phyloP scores from a whole-genome alignment of 139 green algal species.

The Coccomyxa sp. region DNA sequence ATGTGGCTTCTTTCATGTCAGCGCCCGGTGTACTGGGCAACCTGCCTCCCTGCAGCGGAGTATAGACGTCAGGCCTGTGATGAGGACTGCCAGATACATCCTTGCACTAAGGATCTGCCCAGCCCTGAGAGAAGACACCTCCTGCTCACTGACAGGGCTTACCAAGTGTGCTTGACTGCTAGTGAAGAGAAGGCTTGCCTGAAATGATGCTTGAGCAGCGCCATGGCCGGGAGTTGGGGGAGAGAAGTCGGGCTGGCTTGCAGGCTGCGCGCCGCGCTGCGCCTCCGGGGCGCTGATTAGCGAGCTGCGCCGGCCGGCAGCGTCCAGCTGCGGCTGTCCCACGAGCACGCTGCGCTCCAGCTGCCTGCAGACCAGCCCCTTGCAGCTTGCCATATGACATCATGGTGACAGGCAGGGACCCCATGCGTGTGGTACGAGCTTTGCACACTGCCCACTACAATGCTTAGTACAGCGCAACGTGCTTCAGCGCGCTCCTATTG shows the following conservation, averaged over 20 bases:
- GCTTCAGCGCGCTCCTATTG: neutral
- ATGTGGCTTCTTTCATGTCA: too few species aligned
- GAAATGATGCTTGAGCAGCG: too few species aligned
- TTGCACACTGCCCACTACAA: neutral
- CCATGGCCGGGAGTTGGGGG: too few species aligned
- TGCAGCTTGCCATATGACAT: too few species aligned
- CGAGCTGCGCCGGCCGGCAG: neutral
- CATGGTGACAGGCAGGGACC: neutral
- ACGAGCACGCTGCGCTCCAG: neutral
- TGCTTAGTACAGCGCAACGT: neutral
- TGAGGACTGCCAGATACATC: too few species aligned
- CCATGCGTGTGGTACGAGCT: neutral
- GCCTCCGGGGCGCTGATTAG: neutral
- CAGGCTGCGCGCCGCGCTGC: neutral
- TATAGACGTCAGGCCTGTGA: too few species aligned
- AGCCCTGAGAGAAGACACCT: too few species aligned
- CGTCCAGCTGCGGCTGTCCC: neutral
- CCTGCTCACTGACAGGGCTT: neutral
- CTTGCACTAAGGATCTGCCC: too few species aligned
- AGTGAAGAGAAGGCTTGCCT: neutral
- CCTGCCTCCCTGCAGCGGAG: too few species aligned
- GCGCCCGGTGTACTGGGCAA: too few species aligned
- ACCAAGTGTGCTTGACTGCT: neutral
- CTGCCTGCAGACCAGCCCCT: neutral
- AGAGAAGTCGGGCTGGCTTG: neutral